Evolutionary conservation across 768 basidiomycete genomes (phyloP), one percentile per base, ranked within the genome.

Genomic region (Leccinellum rugosiceps): DNA sequence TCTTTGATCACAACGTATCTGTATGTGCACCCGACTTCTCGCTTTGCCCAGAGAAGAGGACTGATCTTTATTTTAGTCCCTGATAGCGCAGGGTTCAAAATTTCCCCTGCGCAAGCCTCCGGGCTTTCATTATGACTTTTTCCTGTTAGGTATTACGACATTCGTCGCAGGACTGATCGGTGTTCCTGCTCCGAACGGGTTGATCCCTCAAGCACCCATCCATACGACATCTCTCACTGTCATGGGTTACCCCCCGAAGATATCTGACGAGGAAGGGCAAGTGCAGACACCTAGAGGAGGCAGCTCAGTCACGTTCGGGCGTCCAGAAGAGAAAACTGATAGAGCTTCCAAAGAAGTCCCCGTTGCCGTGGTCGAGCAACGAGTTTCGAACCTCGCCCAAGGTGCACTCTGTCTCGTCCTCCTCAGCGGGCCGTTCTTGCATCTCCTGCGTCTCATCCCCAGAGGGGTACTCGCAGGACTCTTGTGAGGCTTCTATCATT

Each of bases 1-100:
- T 94, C 77, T 97, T 97, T 63, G 94, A 98, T 61, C 91, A 94
- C 62, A 95, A 95, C 63, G 91, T 94, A 53, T 94, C 92, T 48
- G 91, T 92, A 69, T 74, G 50, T 48, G 26, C 19, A 26, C 55
- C 14, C 9, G 10, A 55, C 30, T 31, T 11, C 48, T 32, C 5
- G 9, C 2, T 35, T 44, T 30, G 13, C 41, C 21, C 14, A 26
- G n/a, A 9, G 52, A 14, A 21, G 21, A 10, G n/a, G 6, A 10
- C 49, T 57, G 17, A 57, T 17, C 26, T 30, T 38, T 21, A 38
- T 53, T 52, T 19, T 60, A 94, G 93, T 93, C 91, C 0, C 70
- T 98, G 32, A 97, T 97, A 77, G 93, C 94, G 0, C 94, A 97
- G 73, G 87, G 91, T 2, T 85, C 90, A 1, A 85, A 88, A 53